Percentiles rank a stretch among this genome's conserved stretches.
Evolutionary conservation across 2,329 filamentous ascomycete genomes (phyloP).

Genomic region (Penicillium paneum): DNA sequence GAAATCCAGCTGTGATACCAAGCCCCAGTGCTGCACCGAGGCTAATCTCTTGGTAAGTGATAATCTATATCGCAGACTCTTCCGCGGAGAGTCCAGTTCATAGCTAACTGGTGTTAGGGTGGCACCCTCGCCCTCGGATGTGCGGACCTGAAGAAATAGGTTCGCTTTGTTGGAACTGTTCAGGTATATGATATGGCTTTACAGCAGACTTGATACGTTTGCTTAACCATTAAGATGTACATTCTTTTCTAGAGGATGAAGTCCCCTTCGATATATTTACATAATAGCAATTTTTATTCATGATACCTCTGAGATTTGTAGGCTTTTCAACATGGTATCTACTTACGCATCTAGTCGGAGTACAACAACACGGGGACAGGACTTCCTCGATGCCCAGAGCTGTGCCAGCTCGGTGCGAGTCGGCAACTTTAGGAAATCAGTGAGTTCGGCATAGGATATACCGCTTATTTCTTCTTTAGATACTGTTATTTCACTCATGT

Average conservation of each 20-base stretch:
- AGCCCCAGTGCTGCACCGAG: slow-evolving; percentile 32
- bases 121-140: slow-evolving; percentile 28
- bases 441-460: no score
- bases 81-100: no score
- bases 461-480: no score
- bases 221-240: not conserved
- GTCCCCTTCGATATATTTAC: not conserved
- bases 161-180: not conserved
- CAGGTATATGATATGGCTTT: not conserved
- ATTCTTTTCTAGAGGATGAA: not conserved
- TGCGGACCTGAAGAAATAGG: slow-evolving; percentile 10
- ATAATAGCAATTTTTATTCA: not conserved
- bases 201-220: not conserved
- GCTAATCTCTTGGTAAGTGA: slow-evolving; percentile 28
- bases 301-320: not conserved
- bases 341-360: not conserved
- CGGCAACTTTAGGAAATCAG: no score
- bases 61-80: not conserved
- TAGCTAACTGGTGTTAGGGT: slow-evolving; percentile 16
- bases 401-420: no score
- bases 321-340: not conserved
- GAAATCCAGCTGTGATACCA: slow-evolving; percentile 14
- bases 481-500: no score
- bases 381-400: no score
- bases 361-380: not conserved